Conservation (phyloP, 352 stramenopile species). For the Pythium dissotocum region DNA sequence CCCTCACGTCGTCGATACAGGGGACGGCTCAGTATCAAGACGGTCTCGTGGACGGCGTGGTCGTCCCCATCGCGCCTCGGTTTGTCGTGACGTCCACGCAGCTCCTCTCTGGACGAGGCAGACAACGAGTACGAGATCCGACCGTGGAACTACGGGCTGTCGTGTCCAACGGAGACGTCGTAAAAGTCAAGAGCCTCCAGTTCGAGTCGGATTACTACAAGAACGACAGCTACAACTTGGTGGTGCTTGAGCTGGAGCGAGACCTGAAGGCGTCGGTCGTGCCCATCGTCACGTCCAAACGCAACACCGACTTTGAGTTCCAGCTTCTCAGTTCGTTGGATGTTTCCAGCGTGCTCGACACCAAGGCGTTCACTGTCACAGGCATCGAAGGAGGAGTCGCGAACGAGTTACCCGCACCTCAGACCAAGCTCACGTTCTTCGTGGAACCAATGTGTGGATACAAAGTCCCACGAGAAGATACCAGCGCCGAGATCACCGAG, state of each 20-base stretch:
- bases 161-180: slow-evolving; percentile 10
- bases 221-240: slow-evolving; percentile 7
- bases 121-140: slow-evolving; percentile 6
- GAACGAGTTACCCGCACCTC: not conserved
- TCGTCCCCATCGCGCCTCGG: slow-evolving; percentile 19
- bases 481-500: not conserved
- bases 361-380: not conserved
- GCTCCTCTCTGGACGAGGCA: slow-evolving; percentile 11
- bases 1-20: slow-evolving; percentile 10
- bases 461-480: not conserved
- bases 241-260: slow-evolving; percentile 22
- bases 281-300: slow-evolving; percentile 19
- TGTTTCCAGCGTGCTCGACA: slow-evolving; percentile 14
- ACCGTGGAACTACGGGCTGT: slow-evolving; percentile 1
- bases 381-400: not conserved
- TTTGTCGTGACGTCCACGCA: slow-evolving; percentile 20
- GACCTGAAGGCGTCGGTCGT: not conserved
- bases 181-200: slow-evolving; percentile 9
- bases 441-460: slow-evolving; percentile 21
- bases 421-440: slow-evolving; percentile 24
- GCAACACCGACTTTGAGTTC: slow-evolving; percentile 21
- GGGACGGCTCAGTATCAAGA: not conserved
- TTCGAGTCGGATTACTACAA: slow-evolving; percentile 24
- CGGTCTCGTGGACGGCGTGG: slow-evolving; percentile 24
- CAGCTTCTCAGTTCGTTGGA: slow-evolving; percentile 7